Base-by-base conservation (phyloP, 768 basidiomycete genomes). In the Tulasnella sp. region DNA sequence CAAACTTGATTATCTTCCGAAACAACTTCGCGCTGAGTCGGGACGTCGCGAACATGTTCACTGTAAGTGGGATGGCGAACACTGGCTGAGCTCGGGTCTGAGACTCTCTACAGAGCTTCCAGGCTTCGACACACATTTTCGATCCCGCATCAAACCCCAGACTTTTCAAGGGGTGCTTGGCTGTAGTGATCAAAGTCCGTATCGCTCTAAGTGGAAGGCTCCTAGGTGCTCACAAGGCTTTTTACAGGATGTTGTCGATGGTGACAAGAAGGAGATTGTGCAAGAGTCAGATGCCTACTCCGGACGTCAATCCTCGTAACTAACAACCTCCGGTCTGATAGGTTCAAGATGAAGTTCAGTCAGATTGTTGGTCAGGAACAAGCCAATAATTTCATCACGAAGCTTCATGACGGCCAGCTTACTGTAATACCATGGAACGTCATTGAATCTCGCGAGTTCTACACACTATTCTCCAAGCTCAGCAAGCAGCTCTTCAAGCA, bases 371-470 rank as follows among this genome's bases (percentile, higher is more conserved):
- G 79, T 56, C 74, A 79, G 3, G 81, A 84, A 60, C 80, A 82
- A 67, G 78, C 73, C 29, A 71, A 77, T 0, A 84, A 84, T 61
- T 83, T 84, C 64, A 82, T 84, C 58, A 76, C 80, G 15, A 77
- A 74, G 1, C 73, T 84, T 4, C 83, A 84, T 60, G 72, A 74
- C 0, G 82, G 82, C 1, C 73, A 73, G 53, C 64, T 84, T 4
- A 73, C 72, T 38, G 83, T 84, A 15, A 74, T 83, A 11, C 83
- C 82, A 3, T 84, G 83, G 83, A 82, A 81, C 0, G 80, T 84
- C 47, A 83, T 84, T 29, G 79, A 81, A 64, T 82, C 82, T 0
- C 74, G 68, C 47, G 76, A 80, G 23, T 84, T 84, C 65, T 84
- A 84, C 61, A 71, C 67, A 2, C 64, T 82, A n/a, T 82, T 84